Conservation (phyloP, 768 basidiomycete genomes). For the Sistotremastrum niveocremeum region DNA sequence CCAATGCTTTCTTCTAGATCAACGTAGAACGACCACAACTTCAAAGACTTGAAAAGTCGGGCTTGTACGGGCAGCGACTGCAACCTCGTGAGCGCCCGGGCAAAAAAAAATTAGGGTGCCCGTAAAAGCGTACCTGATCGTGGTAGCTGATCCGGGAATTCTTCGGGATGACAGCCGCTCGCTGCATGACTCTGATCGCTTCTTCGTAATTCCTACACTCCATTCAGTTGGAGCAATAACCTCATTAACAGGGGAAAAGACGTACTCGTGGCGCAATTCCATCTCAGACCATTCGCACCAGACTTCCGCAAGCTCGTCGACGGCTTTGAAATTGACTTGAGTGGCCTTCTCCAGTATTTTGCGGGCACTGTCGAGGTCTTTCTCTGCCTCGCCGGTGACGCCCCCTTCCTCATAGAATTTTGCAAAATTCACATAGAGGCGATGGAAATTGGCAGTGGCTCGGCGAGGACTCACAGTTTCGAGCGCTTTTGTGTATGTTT, state of each 20-base stretch:
- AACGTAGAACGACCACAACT: conserved; percentile 98
- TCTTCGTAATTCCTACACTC: conserved; percentile 85
- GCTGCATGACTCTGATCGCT: conserved; percentile 89
- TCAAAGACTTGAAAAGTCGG: conserved; percentile 92
- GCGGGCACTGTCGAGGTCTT: conserved; percentile 72
- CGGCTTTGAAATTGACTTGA: conserved; percentile 84
- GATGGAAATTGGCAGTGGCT: conserved; percentile 82
- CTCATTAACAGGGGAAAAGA: conserved; percentile 8
- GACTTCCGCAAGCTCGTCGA: conserved; percentile 94
- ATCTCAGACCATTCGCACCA: conserved; percentile 99
- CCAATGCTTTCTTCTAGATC: conserved; percentile 97
- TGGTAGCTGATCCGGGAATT: conserved; percentile 87
- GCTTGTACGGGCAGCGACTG: conserved; percentile 77
- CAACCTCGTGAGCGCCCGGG: conserved; percentile 7
- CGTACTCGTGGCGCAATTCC: conserved; percentile 92
- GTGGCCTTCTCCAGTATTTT: conserved; percentile 91
- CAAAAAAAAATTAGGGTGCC: background rate
- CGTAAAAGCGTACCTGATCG: conserved; percentile 60
- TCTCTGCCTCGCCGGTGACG: conserved; percentile 59
- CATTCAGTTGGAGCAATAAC: conserved; percentile 7
- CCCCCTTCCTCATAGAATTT: conserved; percentile 98
- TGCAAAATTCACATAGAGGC: conserved; percentile 88
- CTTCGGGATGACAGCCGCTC: conserved; percentile 84
- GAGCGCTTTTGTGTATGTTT: conserved; percentile 83
- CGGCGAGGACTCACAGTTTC: conserved; percentile 79